Conservation (phyloP, 495 filamentous ascomycete genomes). For the Penicillium egyptiacum region DNA sequence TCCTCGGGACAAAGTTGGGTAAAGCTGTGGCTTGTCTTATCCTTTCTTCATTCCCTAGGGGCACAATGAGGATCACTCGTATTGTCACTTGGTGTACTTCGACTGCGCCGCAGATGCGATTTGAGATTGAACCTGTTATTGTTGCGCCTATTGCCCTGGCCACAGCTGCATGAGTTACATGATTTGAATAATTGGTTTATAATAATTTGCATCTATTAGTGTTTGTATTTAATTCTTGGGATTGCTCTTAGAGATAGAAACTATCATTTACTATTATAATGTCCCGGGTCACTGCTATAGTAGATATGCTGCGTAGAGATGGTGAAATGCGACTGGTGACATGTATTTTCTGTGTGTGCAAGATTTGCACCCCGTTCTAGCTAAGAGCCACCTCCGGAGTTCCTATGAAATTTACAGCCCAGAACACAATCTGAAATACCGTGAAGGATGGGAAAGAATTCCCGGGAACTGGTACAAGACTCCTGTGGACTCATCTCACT, state of each 20-base stretch:
- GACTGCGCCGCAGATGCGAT: neutral
- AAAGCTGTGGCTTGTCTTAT: neutral
- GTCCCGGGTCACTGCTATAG: neutral
- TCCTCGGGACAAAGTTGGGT: neutral
- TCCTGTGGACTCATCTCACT: constrained; percentile 32
- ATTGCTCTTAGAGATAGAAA: neutral
- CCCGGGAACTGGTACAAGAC: constrained; percentile 64
- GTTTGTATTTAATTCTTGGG: neutral
- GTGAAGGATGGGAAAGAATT: constrained; percentile 51
- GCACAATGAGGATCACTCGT: neutral
- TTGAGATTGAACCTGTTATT: constrained; percentile 1
- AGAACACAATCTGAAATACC: constrained; percentile 41
- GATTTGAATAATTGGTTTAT: neutral
- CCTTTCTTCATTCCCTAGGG: neutral
- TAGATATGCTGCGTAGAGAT: neutral
- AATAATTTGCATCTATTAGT: neutral
- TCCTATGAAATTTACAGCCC: constrained; percentile 48
- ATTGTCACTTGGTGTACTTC: neutral
- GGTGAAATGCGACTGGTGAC: neutral
- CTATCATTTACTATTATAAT: neutral
- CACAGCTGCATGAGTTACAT: neutral
- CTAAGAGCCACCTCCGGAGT: constrained; percentile 44
- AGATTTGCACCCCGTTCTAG: constrained; percentile 14
- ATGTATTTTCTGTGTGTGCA: too few species aligned
- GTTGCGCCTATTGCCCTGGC: neutral